A percentile compares a stretch with the other conserved stretches of the same genome.
phyloP scores from a whole-genome alignment of 2,329 filamentous ascomycete species.

The Penicillium sp. region DNA sequence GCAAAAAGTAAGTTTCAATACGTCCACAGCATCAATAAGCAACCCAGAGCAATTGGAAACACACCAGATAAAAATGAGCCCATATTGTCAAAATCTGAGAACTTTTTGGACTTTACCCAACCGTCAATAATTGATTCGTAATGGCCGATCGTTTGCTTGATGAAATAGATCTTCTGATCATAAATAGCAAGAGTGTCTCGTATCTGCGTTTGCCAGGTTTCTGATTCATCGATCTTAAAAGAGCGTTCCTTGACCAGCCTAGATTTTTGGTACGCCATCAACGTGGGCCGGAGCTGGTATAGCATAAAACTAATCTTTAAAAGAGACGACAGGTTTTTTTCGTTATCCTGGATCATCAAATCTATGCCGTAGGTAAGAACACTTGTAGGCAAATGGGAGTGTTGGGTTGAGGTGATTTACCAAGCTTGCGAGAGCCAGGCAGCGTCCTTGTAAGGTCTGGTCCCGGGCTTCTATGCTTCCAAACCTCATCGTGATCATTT shows the following conservation, averaged over 20 bases:
- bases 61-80: constrained; percentile 5
- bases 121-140: background rate
- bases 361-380: background rate
- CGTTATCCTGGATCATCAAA: background rate
- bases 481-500: constrained; percentile 7
- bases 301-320: background rate
- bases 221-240: background rate
- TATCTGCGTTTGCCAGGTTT: too few relatives aligned
- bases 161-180: constrained; percentile 1
- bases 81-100: constrained; percentile 6
- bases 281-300: background rate
- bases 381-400: background rate
- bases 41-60: background rate
- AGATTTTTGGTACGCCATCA: background rate
- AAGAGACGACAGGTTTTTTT: background rate
- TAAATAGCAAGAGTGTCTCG: background rate
- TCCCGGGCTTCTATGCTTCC: background rate
- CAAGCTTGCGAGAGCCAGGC: constrained; percentile 4
- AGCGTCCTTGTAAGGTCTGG: background rate
- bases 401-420: background rate
- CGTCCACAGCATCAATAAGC: background rate
- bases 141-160: background rate
- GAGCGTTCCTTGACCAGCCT: background rate
- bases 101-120: background rate
- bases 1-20: background rate